A percentile compares a stretch with the other conserved stretches of the same genome.
These are phyloP conservation scores for Phytomonas serpens DNA, from an alignment of 208 protist species.

Conservation along the genomic window DNA sequence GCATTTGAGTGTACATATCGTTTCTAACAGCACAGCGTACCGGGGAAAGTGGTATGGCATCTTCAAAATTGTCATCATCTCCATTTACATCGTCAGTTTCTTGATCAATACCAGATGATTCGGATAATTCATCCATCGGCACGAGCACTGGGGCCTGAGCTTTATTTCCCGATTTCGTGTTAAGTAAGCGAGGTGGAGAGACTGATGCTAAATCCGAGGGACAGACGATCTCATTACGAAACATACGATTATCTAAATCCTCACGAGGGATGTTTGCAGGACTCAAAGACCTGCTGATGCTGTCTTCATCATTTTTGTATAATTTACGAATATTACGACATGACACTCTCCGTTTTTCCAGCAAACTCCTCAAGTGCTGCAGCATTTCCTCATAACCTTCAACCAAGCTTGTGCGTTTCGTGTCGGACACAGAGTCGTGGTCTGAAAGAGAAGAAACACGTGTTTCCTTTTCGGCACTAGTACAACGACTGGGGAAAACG, in stretches of 20 bases:
- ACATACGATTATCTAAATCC: background rate
- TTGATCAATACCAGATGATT: background rate
- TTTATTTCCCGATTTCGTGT: slow-evolving; percentile 15
- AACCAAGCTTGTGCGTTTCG: slow-evolving; percentile 22
- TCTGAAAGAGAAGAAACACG: background rate
- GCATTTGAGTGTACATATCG: slow-evolving; percentile 34
- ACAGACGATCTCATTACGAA: background rate
- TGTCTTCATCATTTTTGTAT: slow-evolving; percentile 12
- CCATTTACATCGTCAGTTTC: slow-evolving; percentile 23
- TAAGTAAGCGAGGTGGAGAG: slow-evolving; percentile 21
- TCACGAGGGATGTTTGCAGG: background rate
- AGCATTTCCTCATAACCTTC: slow-evolving; percentile 78
- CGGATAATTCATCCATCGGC: background rate
- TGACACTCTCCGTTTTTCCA: slow-evolving; percentile 35
- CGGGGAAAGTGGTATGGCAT: slow-evolving; percentile 64
- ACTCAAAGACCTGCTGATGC: background rate
- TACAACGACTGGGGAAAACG: background rate
- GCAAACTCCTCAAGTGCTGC: slow-evolving; percentile 66
- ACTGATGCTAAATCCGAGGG: slow-evolving; percentile 2
- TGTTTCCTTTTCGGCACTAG: slow-evolving; percentile 9
- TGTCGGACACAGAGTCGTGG: slow-evolving; percentile 12
- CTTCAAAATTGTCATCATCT: slow-evolving; percentile 76
- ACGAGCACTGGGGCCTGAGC: background rate
- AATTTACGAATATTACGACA: slow-evolving; percentile 16
- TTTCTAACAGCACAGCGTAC: slow-evolving; percentile 48